phyloP scores from a whole-genome alignment of 202 grass and related monocot species.

The Setaria viridis region DNA sequence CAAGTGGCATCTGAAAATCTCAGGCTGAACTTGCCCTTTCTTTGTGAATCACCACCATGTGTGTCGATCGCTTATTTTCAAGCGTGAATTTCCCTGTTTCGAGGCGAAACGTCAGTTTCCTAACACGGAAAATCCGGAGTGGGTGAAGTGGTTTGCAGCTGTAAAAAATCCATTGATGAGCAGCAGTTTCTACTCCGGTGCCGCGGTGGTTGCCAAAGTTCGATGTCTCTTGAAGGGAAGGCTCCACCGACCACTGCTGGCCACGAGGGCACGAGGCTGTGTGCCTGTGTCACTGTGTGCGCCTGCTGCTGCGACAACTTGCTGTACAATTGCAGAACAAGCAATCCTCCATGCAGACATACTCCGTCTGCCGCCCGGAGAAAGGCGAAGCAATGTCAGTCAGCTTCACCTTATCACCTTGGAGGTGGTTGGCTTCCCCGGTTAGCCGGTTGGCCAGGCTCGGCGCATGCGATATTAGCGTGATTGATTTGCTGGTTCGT shows the following conservation, averaged over 20 bases:
- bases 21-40: not conserved
- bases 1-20: conserved; percentile 18
- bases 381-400: too few species aligned
- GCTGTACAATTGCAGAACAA: too few species aligned
- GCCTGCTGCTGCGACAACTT: too few species aligned
- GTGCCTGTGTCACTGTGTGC: too few species aligned
- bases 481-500: too few species aligned
- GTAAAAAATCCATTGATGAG: not conserved
- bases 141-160: not conserved
- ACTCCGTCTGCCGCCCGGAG: too few species aligned
- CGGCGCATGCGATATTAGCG: too few species aligned
- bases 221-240: conserved; percentile 38
- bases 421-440: too few species aligned
- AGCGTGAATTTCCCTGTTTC: not conserved
- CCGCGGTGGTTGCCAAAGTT: not conserved
- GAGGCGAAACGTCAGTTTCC: not conserved
- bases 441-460: too few species aligned
- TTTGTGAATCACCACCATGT: not conserved
- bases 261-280: not conserved
- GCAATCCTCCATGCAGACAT: too few species aligned
- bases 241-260: not conserved
- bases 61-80: not conserved
- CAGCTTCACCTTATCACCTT: too few species aligned
- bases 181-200: not conserved
- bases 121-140: not conserved